Conservation (phyloP, 176 grass and related monocot genomes). For the Ampelocalamus luodianensis region DNA sequence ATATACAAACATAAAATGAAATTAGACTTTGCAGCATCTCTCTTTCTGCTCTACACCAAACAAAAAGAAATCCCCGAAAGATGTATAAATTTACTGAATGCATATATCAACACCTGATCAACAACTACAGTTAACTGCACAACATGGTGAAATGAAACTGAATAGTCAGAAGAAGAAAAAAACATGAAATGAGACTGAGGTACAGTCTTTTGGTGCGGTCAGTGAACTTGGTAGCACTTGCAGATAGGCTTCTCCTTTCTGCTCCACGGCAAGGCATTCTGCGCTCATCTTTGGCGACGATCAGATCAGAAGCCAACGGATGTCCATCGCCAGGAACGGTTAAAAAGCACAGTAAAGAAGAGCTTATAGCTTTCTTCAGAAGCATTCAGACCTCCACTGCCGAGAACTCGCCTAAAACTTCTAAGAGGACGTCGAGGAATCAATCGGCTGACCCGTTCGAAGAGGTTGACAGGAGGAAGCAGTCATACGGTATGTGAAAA, state of each 20-base stretch:
- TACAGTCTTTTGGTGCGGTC: background rate
- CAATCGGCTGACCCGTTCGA: constrained; percentile 29
- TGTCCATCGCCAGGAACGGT: background rate
- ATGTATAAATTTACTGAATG: background rate
- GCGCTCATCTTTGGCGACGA: constrained; percentile 8
- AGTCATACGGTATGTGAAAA: constrained; percentile 38
- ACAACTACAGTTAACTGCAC: constrained; percentile 25
- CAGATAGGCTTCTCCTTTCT: constrained; percentile 38
- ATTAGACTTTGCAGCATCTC: background rate
- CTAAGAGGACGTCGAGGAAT: constrained; percentile 49
- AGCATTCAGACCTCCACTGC: constrained; percentile 59
- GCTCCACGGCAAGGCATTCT: background rate
- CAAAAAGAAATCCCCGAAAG: background rate
- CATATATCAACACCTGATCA: background rate
- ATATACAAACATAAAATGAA: background rate
- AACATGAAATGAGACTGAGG: background rate
- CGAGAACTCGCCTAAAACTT: constrained; percentile 29
- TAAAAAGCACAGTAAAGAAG: constrained; percentile 52
- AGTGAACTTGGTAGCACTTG: constrained; percentile 53
- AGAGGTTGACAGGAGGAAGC: constrained; percentile 34
- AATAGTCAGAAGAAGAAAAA: background rate
- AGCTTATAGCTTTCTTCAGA: constrained; percentile 65
- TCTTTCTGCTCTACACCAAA: background rate
- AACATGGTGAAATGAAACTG: background rate
- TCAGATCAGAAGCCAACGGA: constrained; percentile 49